Evolutionary conservation across 441 rosid genomes (phyloP), one percentile per base, ranked within the genome.

Genomic region (Codiaeum variegatum): DNA sequence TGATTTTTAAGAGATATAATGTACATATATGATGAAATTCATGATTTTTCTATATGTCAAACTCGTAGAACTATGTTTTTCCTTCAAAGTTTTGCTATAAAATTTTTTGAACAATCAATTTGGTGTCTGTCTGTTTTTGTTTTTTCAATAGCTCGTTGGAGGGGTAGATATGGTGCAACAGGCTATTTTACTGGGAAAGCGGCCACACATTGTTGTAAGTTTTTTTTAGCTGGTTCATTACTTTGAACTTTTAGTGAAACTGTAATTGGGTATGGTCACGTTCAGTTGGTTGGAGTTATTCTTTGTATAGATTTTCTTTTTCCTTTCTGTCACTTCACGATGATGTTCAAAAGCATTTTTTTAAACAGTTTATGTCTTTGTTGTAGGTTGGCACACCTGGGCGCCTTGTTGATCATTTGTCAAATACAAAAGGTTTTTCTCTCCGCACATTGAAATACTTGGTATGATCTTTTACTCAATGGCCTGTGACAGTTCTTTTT

Each of bases 321-420:
- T 38, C 1, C 31, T 40, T 40, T 63, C 12, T 1, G 7, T 40
- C 10, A 1, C 49, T 10, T 11, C 18, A 7, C 24, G 49, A 42
- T 23, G 19, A 15, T 9, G n/a, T 18, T 21, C 11, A 59, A 29
- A 59, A 23, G 26, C 3, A 15, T 28, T 10, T 11, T 6, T 70
- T 66, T 46, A 9, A 49, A 47, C 8, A 21, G 12, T 47, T 64
- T 60, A 21, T 32, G 49, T 4, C 42, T 59, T 78, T 46, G 12
- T 61, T 78, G 32, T 71, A 92, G 99, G 97, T 93, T 81, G 99
- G 84, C 29, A 95, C 98, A 12, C 99, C 97, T 67, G 98, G 98
- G 60, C 96, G 96, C 47, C 89, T 95, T 36, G 74, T 90, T 84
- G 99, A 95, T 83, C 99, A 95, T 69, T 70, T 95, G 81, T 73